Evolutionary conservation across 495 filamentous ascomycete species (phyloP).

Genomic region (Neurospora sp.): DNA sequence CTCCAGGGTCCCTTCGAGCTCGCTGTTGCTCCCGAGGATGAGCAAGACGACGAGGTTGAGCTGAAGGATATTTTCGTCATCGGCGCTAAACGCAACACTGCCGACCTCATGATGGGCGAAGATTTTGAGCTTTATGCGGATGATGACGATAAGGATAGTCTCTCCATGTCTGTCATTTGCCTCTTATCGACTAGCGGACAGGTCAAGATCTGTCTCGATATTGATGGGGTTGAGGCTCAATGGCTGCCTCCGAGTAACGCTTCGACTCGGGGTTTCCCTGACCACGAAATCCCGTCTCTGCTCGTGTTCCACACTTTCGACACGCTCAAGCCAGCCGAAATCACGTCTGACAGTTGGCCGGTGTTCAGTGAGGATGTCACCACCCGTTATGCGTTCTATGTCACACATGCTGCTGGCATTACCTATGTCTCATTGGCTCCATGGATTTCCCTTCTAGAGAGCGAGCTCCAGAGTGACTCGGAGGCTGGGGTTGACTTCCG

Average conservation of each 20-base stretch:
- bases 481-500: slow-evolving; percentile 62
- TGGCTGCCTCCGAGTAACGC: slow-evolving; percentile 61
- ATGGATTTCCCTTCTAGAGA: slow-evolving; percentile 68
- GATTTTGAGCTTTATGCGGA: slow-evolving; percentile 44
- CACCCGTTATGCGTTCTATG: slow-evolving; percentile 68
- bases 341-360: slow-evolving; percentile 51
- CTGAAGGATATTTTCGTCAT: slow-evolving; percentile 46
- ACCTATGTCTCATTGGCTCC: slow-evolving; percentile 58
- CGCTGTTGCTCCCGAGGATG: slow-evolving; percentile 49
- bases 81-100: slow-evolving; percentile 42
- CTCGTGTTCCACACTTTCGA: slow-evolving; percentile 50
- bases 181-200: slow-evolving; percentile 62
- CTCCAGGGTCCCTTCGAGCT: slow-evolving; percentile 81
- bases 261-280: slow-evolving; percentile 25
- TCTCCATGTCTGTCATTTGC: slow-evolving; percentile 66
- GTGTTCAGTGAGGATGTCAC: slow-evolving; percentile 62
- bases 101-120: slow-evolving; percentile 53
- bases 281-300: slow-evolving; percentile 24
- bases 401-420: slow-evolving; percentile 63
- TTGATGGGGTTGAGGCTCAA: slow-evolving; percentile 70
- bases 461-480: slow-evolving; percentile 57
- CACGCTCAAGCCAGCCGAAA: slow-evolving; percentile 42
- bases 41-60: slow-evolving; percentile 58
- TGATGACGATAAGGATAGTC: slow-evolving; percentile 48
- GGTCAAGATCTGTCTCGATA: slow-evolving; percentile 67